Conservation (phyloP, 805 yeast genomes). For the Yarrowia sp. region DNA sequence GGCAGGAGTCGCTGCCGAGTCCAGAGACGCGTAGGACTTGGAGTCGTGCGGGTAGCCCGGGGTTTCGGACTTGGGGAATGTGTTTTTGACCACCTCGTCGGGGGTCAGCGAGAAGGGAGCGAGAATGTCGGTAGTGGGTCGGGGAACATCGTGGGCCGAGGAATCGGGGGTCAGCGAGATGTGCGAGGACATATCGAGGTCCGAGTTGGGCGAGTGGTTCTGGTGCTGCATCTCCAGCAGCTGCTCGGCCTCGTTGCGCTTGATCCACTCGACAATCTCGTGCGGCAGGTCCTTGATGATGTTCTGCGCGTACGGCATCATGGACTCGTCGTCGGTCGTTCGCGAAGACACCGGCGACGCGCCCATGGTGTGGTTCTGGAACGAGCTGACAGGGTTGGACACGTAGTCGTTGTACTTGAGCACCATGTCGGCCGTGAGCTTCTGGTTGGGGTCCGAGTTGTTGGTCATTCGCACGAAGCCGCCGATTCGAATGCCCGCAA, state of each 20-base stretch:
- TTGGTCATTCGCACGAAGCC: constrained; percentile 9
- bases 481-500: constrained; percentile 28
- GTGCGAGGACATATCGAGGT: neutral
- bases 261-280: constrained; percentile 23
- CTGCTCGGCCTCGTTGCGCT: constrained; percentile 4
- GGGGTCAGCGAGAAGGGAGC: constrained; percentile 18
- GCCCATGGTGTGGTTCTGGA: constrained; percentile 4
- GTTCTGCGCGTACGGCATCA: constrained; percentile 8
- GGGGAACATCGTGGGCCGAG: neutral
- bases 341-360: neutral
- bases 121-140: neutral
- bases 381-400: constrained; percentile 1
- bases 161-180: constrained; percentile 1
- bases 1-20: constrained; percentile 22
- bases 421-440: constrained; percentile 14
- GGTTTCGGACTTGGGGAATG: constrained; percentile 9
- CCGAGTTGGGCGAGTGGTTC: constrained; percentile 18
- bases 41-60: constrained; percentile 6
- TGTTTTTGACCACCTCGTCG: constrained; percentile 7
- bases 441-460: constrained; percentile 7
- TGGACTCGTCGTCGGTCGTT: neutral
- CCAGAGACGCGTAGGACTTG: neutral
- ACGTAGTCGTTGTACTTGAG: constrained; percentile 23
- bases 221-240: neutral
- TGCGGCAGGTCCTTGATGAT: constrained; percentile 19